phyloP scores from a whole-genome alignment of 2,329 filamentous ascomycete species.

The Cladophialophora bantiana region DNA sequence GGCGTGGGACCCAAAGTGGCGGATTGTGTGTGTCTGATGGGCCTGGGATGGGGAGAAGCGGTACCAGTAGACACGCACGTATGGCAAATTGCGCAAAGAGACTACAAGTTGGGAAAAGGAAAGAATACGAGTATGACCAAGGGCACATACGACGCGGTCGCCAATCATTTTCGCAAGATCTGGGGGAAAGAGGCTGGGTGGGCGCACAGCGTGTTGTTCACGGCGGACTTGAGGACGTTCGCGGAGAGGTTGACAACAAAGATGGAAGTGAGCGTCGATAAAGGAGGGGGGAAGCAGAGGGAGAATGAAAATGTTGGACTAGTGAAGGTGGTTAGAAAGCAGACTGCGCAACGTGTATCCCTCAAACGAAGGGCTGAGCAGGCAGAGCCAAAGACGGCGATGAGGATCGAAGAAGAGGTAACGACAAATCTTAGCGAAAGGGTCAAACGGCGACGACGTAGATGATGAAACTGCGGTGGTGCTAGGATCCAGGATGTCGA shows the following conservation, averaged over 20 bases:
- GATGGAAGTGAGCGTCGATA: conserved; percentile 48
- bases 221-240: conserved; percentile 87
- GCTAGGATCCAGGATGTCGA: conserved; percentile 12
- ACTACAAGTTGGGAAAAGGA: conserved; percentile 88
- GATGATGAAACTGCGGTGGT: conserved; percentile 32
- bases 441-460: conserved; percentile 38
- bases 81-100: conserved; percentile 96
- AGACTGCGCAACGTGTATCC: conserved; percentile 24
- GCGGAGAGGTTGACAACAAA: conserved; percentile 66
- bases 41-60: conserved; percentile 91
- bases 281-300: conserved; percentile 44
- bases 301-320: conserved; percentile 42
- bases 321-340: conserved; percentile 21
- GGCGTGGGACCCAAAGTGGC: conserved; percentile 97
- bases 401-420: conserved; percentile 38
- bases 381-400: conserved; percentile 29
- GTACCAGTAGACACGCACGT: conserved; percentile 98
- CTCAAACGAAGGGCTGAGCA: conserved; percentile 37
- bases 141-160: conserved; percentile 85
- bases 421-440: conserved; percentile 33
- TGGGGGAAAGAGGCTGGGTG: conserved; percentile 96
- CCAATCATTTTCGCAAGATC: conserved; percentile 83
- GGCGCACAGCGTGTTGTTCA: conserved; percentile 97
- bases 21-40: conserved; percentile 96
- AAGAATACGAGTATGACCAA: conserved; percentile 88